These are phyloP conservation scores for Liriodendron chinense DNA, from an alignment of 164 flowering plant species.

Conservation along the genomic window DNA sequence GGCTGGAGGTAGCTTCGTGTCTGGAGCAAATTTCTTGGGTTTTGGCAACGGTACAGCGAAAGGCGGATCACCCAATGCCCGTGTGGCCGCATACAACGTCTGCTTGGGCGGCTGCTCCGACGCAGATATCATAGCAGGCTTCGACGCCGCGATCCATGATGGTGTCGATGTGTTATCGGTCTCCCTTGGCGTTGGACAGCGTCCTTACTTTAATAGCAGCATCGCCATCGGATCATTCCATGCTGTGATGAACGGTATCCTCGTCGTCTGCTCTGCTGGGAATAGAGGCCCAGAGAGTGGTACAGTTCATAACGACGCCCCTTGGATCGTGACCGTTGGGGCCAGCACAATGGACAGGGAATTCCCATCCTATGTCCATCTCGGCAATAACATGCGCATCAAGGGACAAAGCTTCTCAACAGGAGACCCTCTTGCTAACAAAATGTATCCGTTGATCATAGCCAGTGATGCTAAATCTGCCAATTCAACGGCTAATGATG, in stretches of 20 bases:
- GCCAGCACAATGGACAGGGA: conserved; percentile 9
- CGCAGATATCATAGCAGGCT: background rate
- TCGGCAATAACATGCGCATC: conserved; percentile 24
- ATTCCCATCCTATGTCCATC: background rate
- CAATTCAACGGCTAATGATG: conserved; percentile 22
- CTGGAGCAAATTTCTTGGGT: conserved; percentile 7
- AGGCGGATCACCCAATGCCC: conserved; percentile 19
- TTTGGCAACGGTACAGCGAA: conserved; percentile 9
- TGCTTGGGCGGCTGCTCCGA: background rate
- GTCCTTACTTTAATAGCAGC: too few relatives aligned
- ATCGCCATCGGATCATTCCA: background rate
- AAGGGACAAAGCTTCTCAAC: conserved; percentile 56
- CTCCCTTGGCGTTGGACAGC: too few relatives aligned
- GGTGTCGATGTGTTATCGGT: conserved; percentile 8
- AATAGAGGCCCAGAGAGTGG: background rate
- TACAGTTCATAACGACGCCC: background rate
- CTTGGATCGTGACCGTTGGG: conserved; percentile 7
- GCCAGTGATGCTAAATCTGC: conserved; percentile 28
- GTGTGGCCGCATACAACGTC: conserved; percentile 19
- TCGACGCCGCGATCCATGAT: conserved; percentile 12
- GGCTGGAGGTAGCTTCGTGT: conserved; percentile 15
- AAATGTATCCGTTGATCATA: conserved; percentile 31
- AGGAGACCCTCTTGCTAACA: conserved; percentile 28
- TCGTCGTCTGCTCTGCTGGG: conserved; percentile 1
- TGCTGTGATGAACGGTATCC: too few relatives aligned